Base-by-base conservation (phyloP, 2,329 filamentous ascomycete genomes). In the Trichoderma semiorbis region DNA sequence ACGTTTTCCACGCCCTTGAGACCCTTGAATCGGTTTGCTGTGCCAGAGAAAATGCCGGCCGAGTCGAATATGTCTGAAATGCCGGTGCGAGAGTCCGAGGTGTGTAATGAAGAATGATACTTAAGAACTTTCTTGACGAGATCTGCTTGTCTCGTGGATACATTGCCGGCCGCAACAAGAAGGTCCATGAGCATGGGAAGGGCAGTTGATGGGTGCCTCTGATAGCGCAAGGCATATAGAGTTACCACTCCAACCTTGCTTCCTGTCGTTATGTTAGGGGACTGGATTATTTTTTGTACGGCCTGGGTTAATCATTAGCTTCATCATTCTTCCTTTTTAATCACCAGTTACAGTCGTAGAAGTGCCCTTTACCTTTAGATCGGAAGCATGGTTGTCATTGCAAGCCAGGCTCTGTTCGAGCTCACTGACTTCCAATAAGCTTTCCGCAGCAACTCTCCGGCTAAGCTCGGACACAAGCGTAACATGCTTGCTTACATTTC, bases 1-100 rank as follows among this genome's bases (percentile, higher is more conserved):
- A 99, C 96, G 77, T 99, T 99, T 80, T 99, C 97, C 1, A 99
- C 96, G 2, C 96, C 96, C 79, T 98, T 98, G 16, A 99, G 86
- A 0, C 96, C 96, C 78, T 97, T 97, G 81, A 99, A 94, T 6
- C 95, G 90, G 78, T 92, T 93, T 50, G 94, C 88, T 12, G 95
- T 94, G 14, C 93, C 93, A 0, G 93, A 93, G 81, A 99, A 97
- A 74, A 99, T 95, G 5, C 94, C 95, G 0, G 92, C 89, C 0
- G 93, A 92, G 78, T 98, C 95, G 77, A 99, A 98, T 7, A 98
- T 89, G 75, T 98, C 95, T 0, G 94, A 91, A 71, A 98, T 94
- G 6, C 93, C 94, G 11, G 92, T 89, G 2, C 89, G 88, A n/a
- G 90, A 86, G 26, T 92, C 90, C 6, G 91, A 90, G 10, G 92